Base-by-base conservation (phyloP, 306 rosid genomes). In the Echinosophora koreensis region DNA sequence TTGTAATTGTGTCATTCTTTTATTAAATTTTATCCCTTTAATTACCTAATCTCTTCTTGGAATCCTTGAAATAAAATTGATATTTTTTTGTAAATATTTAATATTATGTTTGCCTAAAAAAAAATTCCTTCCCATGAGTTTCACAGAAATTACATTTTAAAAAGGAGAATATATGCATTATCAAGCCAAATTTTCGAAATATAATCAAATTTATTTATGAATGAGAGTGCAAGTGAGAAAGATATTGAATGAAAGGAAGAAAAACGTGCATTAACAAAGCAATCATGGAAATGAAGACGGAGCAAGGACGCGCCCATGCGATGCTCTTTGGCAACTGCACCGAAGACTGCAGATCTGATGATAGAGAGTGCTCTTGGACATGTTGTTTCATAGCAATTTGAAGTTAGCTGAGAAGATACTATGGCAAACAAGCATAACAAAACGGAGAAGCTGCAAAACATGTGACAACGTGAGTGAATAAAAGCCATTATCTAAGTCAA, bases 231-330 rank as follows among this genome's bases (percentile, higher is more conserved):
- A 62, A 80, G 12, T 41, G 38, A 50, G 41, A 59, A 28, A 74
- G n/a, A 27, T 0, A 22, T 22, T 22, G 51, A 16, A 38, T n/a
- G 16, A 46, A 46, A 28, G 22, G 34, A 18, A 54, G 56, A 72
- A 51, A 66, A 77, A 70, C 84, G 8, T 86, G 77, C 89, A 72
- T 86, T 80, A 42, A 86, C 85, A 39, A 86, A 86, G 61, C 86
- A 82, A 55, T 82, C 86, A 47, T 82, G 86, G 75, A 86, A 86
- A 83, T 80, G 89, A 50, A 83, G 89, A 57, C 89, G 89, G 8
- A 86, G 89, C 81, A 82, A 77, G 30, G 90, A 87, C 2, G 84
- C 90, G 13, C 90, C 90, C 88, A 87, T 87, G 44, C 90, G 90
- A 8, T 67, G 81, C 39, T 87, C 88, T 78, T 82, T 82, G 66